Conservation (phyloP, 140 eudicot genomes). For the Flaveria floridana region DNA sequence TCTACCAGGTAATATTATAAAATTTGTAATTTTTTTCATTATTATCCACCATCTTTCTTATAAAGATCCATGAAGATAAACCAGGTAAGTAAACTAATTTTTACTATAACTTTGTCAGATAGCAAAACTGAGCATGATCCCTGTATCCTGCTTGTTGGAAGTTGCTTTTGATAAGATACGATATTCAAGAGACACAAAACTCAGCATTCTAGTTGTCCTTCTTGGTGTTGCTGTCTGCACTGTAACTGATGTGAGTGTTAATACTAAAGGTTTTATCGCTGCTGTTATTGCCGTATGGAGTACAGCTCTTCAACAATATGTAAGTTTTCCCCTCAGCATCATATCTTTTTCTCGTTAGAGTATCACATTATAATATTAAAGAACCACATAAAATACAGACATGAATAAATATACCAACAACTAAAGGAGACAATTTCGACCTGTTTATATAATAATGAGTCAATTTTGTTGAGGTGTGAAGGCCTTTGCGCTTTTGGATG, state of each 20-base stretch:
- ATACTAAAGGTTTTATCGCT: slow-evolving; percentile 84
- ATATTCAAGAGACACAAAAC: slow-evolving; percentile 89
- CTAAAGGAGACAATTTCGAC: slow-evolving; percentile 9
- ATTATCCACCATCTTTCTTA: neutral
- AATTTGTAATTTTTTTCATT: neutral
- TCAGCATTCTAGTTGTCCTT: slow-evolving; percentile 73
- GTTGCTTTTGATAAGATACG: slow-evolving; percentile 68
- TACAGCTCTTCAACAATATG: slow-evolving; percentile 93
- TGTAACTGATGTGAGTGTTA: slow-evolving; percentile 91
- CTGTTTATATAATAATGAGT: neutral
- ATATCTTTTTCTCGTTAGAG: neutral
- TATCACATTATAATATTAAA: neutral
- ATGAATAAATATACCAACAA: neutral
- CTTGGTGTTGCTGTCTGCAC: slow-evolving; percentile 93
- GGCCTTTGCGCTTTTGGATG: too few relatives aligned
- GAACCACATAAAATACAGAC: neutral
- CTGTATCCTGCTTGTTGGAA: slow-evolving; percentile 89
- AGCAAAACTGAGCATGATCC: slow-evolving; percentile 96
- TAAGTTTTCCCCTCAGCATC: slow-evolving; percentile 41
- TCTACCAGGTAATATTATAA: slow-evolving; percentile 65
- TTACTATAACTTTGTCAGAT: slow-evolving; percentile 49
- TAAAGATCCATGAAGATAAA: slow-evolving; percentile 1
- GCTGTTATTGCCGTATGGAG: slow-evolving; percentile 95
- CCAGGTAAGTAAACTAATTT: slow-evolving; percentile 4
- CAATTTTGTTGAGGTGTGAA: neutral